phyloP scores from a whole-genome alignment of 1,284 basidiomycete species.

The Dichomitus squalens region DNA sequence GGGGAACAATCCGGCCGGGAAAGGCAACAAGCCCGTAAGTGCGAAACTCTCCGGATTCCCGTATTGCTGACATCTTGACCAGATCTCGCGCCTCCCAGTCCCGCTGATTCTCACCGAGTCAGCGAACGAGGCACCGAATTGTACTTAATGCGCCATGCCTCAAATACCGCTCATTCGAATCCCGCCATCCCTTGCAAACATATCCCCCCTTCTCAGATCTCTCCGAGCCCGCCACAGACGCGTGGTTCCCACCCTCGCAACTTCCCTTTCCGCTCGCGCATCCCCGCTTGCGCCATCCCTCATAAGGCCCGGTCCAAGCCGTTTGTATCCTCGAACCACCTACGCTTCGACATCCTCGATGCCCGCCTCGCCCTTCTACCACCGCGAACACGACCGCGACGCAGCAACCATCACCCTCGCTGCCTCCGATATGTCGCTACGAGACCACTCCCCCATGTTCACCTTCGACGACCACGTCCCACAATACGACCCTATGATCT shows the following conservation, averaged over 20 bases:
- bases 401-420: slow-evolving; percentile 32
- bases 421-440: slow-evolving; percentile 40
- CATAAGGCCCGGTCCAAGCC: slow-evolving; percentile 27
- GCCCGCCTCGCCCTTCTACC: slow-evolving; percentile 35
- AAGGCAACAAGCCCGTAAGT: slow-evolving; percentile 19
- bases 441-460: slow-evolving; percentile 45
- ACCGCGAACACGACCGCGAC: slow-evolving; percentile 34
- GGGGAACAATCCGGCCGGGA: slow-evolving; percentile 19
- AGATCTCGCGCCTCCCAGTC: slow-evolving; percentile 23
- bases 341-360: slow-evolving; percentile 27
- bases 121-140: slow-evolving; percentile 23
- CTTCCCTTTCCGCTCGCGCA: slow-evolving; percentile 22
- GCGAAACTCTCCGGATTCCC: slow-evolving; percentile 25
- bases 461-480: slow-evolving; percentile 52
- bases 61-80: slow-evolving; percentile 18
- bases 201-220: slow-evolving; percentile 22
- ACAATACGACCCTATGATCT: slow-evolving; percentile 35
- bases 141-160: slow-evolving; percentile 26
- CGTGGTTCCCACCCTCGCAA: slow-evolving; percentile 22
- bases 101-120: slow-evolving; percentile 26
- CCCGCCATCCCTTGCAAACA: slow-evolving; percentile 23
- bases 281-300: slow-evolving; percentile 27
- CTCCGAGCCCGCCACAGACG: slow-evolving; percentile 20
- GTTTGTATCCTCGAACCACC: slow-evolving; percentile 26
- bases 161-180: slow-evolving; percentile 23